phyloP scores from a whole-genome alignment of 768 basidiomycete species.

The Clitopilus passeckerianus region DNA sequence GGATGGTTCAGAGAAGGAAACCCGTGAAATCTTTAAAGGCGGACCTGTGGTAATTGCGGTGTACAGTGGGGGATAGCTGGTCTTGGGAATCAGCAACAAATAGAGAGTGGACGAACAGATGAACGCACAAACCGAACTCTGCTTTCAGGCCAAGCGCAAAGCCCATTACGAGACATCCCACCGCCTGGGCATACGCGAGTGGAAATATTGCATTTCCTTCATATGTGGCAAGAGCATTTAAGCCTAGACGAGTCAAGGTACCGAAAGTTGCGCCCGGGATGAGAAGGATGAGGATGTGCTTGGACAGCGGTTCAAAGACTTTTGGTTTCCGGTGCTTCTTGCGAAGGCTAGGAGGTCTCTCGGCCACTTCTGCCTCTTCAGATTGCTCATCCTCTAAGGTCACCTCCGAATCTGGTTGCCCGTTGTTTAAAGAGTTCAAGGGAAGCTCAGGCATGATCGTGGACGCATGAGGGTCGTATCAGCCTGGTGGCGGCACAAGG shows the following conservation, averaged over 20 bases:
- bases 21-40: not conserved
- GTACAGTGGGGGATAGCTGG: conserved; percentile 87
- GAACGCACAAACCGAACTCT: conserved; percentile 42
- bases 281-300: conserved; percentile 64
- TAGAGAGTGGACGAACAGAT: conserved; percentile 50
- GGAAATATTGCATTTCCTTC: conserved; percentile 74
- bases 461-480: too few species aligned
- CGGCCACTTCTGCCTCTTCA: conserved; percentile 25
- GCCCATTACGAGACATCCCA: conserved; percentile 94
- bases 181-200: conserved; percentile 78
- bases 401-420: conserved; percentile 3
- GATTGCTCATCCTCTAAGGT: conserved; percentile 10
- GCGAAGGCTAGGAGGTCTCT: conserved; percentile 24
- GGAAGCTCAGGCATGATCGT: too few species aligned
- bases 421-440: not conserved
- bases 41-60: conserved; percentile 83
- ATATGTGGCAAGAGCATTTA: conserved; percentile 70
- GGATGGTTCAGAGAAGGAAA: not conserved
- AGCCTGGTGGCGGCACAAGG: too few species aligned
- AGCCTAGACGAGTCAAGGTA: conserved; percentile 75
- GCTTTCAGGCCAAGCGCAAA: conserved; percentile 65
- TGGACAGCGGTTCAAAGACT: conserved; percentile 47
- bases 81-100: conserved; percentile 1
- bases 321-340: conserved; percentile 25
- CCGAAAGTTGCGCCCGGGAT: conserved; percentile 84